These are phyloP conservation scores for Candida pini DNA, from an alignment of 805 yeast species.

Conservation along the genomic window DNA sequence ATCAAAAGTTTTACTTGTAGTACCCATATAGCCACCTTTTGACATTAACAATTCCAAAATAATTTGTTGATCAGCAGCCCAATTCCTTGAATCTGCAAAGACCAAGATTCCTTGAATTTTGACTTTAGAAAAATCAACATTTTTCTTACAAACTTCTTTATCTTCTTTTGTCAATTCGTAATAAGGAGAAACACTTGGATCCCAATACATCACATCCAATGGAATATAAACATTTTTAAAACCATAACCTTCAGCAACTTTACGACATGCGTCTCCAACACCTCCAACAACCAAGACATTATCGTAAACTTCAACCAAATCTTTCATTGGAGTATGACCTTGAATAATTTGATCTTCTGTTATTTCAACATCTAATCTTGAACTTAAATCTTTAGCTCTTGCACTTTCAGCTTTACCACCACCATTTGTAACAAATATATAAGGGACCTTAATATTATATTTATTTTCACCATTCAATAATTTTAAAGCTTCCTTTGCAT, in stretches of 20 bases:
- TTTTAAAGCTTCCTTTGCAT: conserved; percentile 67
- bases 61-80: conserved; percentile 93
- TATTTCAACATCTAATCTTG: conserved; percentile 53
- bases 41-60: conserved; percentile 75
- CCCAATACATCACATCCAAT: conserved; percentile 77
- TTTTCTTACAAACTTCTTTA: conserved; percentile 42
- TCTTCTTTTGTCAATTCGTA: conserved; percentile 75
- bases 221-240: conserved; percentile 80
- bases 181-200: conserved; percentile 82
- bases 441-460: conserved; percentile 74
- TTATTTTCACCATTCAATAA: conserved; percentile 73
- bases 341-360: conserved; percentile 80
- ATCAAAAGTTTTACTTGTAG: conserved; percentile 59
- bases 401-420: conserved; percentile 81
- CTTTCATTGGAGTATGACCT: conserved; percentile 93
- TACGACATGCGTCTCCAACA: conserved; percentile 75
- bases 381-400: conserved; percentile 65
- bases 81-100: conserved; percentile 86
- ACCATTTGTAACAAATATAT: conserved; percentile 84
- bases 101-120: conserved; percentile 78
- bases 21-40: conserved; percentile 79
- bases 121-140: conserved; percentile 60
- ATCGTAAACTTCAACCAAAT: conserved; percentile 58
- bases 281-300: conserved; percentile 88
- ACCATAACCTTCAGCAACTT: conserved; percentile 80